Percentiles rank a stretch among this genome's conserved stretches.
Evolutionary conservation across 805 yeast genomes (phyloP).

Genomic region (Zygosaccharomyces rouxii): DNA sequence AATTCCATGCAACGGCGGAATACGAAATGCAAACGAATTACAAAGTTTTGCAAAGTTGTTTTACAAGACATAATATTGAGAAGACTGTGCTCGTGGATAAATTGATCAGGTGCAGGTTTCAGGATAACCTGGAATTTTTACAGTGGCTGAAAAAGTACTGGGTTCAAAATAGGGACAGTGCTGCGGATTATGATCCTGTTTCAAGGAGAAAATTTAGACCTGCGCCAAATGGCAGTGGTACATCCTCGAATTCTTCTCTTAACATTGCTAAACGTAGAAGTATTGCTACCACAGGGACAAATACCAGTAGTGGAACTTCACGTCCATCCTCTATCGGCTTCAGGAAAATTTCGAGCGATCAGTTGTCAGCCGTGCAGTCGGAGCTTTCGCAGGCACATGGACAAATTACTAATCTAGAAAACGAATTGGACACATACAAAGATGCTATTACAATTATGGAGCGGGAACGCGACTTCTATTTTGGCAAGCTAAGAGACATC

Average conservation of each 20-base stretch:
- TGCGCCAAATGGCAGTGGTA: constrained; percentile 7
- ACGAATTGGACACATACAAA: constrained; percentile 54
- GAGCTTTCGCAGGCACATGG: constrained; percentile 46
- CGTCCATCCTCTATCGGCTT: constrained; percentile 27
- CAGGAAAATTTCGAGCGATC: constrained; percentile 28
- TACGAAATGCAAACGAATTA: constrained; percentile 76
- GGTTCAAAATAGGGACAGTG: constrained; percentile 68
- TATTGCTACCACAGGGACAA: not conserved
- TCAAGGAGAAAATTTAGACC: constrained; percentile 46
- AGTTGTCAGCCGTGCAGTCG: constrained; percentile 34
- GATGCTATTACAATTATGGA: constrained; percentile 62
- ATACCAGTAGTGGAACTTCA: constrained; percentile 11
- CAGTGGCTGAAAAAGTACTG: constrained; percentile 89
- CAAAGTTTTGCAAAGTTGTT: constrained; percentile 81
- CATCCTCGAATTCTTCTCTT: constrained; percentile 14
- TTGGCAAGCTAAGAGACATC: constrained; percentile 81
- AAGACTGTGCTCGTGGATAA: constrained; percentile 76
- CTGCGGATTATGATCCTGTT: constrained; percentile 60
- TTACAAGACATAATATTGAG: constrained; percentile 63
- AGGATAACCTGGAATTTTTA: constrained; percentile 87
- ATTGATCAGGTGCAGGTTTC: constrained; percentile 81
- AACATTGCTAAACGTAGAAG: constrained; percentile 25
- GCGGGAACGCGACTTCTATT: constrained; percentile 85
- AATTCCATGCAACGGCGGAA: constrained; percentile 63
- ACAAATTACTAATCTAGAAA: constrained; percentile 33